phyloP scores from a whole-genome alignment of 2,329 filamentous ascomycete genomes.

The Scytalidium lignicola region DNA sequence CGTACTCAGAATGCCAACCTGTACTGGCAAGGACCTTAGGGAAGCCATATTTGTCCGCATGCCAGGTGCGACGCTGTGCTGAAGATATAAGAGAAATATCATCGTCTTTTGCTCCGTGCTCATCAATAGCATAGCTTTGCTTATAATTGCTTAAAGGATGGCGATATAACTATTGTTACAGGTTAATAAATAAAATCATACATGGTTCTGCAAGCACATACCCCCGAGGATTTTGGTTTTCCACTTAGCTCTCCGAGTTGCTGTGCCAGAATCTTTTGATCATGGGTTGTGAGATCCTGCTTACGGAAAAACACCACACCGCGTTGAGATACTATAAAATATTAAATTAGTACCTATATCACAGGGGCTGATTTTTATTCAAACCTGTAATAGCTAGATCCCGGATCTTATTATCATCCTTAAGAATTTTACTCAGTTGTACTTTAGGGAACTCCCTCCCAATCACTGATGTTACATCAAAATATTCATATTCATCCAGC shows the following conservation, averaged over 20 bases:
- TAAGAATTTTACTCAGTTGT: conserved; percentile 30
- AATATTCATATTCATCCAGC: conserved; percentile 23
- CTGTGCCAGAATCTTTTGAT: conserved; percentile 48
- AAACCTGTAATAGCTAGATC: conserved; percentile 27
- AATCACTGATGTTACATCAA: conserved; percentile 34
- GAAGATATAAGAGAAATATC: conserved; percentile 46
- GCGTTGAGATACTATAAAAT: conserved; percentile 39
- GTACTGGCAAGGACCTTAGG: conserved; percentile 27
- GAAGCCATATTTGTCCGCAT: conserved; percentile 28
- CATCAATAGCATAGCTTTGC: conserved; percentile 35
- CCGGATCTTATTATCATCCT: conserved; percentile 27
- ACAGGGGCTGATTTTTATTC: not conserved
- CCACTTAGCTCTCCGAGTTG: conserved; percentile 41
- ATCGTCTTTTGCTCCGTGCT: conserved; percentile 40
- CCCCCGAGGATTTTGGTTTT: conserved; percentile 38
- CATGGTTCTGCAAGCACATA: conserved; percentile 1
- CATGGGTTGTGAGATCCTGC: conserved; percentile 42
- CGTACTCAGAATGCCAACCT: conserved; percentile 42
- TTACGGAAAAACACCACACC: conserved; percentile 50
- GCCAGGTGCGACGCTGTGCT: conserved; percentile 34
- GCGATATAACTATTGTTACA: conserved; percentile 32
- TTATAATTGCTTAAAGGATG: conserved; percentile 43
- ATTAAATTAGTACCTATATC: not conserved
- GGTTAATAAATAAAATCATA: conserved; percentile 2
- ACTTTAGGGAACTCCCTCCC: conserved; percentile 35